A percentile compares a stretch with the other conserved stretches of the same genome.
These are phyloP conservation scores for Butyriboletus appendiculatus DNA, from an alignment of 1,284 basidiomycete genomes.

Conservation along the genomic window DNA sequence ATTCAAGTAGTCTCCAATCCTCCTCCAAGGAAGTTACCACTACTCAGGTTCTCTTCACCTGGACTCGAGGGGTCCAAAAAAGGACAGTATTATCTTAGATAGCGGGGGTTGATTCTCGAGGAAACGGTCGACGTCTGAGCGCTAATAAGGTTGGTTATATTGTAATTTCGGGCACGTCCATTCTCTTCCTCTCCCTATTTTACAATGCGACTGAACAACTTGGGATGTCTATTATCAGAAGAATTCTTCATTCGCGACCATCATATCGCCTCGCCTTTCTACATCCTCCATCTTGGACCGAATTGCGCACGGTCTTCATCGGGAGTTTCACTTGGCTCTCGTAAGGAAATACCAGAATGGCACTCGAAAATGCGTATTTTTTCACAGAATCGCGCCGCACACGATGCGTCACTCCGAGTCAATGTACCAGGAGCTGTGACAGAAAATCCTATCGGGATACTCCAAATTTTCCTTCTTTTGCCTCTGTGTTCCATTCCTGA, in stretches of 20 bases:
- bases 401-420: slow-evolving; percentile 1
- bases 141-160: background rate
- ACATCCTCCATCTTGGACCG: background rate
- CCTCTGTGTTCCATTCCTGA: slow-evolving; percentile 10
- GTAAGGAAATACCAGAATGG: background rate
- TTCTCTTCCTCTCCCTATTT: background rate
- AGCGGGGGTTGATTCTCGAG: background rate
- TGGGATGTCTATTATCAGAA: slow-evolving; percentile 3
- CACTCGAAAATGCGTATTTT: background rate
- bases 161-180: background rate
- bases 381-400: background rate
- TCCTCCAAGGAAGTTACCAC: background rate
- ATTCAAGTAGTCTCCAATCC: slow-evolving; percentile 1
- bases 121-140: background rate
- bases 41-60: too few species aligned
- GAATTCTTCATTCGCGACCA: background rate
- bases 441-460: slow-evolving; percentile 7
- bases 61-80: background rate
- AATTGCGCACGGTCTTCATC: background rate
- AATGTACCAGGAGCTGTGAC: background rate
- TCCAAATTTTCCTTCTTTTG: background rate
- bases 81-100: background rate
- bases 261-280: background rate
- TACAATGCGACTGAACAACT: background rate
- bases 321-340: background rate